A percentile compares a stretch with the other conserved stretches of the same genome.
phyloP scores from a whole-genome alignment of 495 filamentous ascomycete species.

The Paragyromitra xinjiangensis region DNA sequence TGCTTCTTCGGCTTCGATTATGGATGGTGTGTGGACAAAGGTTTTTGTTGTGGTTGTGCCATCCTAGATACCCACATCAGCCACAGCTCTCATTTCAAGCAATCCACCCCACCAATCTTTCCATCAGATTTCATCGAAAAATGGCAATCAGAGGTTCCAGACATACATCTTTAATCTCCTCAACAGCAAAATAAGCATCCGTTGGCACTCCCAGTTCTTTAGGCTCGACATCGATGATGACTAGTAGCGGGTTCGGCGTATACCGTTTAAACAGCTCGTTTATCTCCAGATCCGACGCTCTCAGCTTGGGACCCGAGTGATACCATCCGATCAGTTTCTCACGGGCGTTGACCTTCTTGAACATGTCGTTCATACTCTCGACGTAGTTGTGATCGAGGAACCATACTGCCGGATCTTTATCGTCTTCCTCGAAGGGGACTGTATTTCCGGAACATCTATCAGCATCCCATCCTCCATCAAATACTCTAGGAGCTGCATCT shows the following conservation, averaged over 20 bases:
- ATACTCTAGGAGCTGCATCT: slow-evolving; percentile 46
- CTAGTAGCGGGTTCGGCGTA: slow-evolving; percentile 92
- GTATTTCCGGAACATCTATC: slow-evolving; percentile 44
- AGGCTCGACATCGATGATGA: slow-evolving; percentile 98
- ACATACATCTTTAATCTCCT: slow-evolving; percentile 99
- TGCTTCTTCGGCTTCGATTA: slow-evolving; percentile 98
- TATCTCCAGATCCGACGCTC: slow-evolving; percentile 97
- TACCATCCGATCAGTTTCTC: slow-evolving; percentile 99
- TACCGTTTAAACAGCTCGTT: slow-evolving; percentile 99
- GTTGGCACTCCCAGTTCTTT: slow-evolving; percentile 98
- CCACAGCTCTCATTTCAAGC: slow-evolving; percentile 13
- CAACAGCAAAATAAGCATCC: slow-evolving; percentile 98
- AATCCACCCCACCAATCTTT: slow-evolving; percentile 4
- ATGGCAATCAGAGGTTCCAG: neutral
- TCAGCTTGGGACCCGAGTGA: slow-evolving; percentile 95
- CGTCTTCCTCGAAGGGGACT: slow-evolving; percentile 99
- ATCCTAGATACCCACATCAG: slow-evolving; percentile 68
- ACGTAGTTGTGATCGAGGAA: slow-evolving; percentile 99
- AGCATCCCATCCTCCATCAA: slow-evolving; percentile 36
- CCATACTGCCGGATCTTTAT: slow-evolving; percentile 98
- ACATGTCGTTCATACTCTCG: slow-evolving; percentile 99
- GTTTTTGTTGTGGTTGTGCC: slow-evolving; percentile 96
- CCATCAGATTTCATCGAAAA: slow-evolving; percentile 25
- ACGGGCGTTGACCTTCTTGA: slow-evolving; percentile 99
- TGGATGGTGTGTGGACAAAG: slow-evolving; percentile 98